Evolutionary conservation across 2,329 filamentous ascomycete species (phyloP).

Genomic region (Cryphonectria nitschkei): DNA sequence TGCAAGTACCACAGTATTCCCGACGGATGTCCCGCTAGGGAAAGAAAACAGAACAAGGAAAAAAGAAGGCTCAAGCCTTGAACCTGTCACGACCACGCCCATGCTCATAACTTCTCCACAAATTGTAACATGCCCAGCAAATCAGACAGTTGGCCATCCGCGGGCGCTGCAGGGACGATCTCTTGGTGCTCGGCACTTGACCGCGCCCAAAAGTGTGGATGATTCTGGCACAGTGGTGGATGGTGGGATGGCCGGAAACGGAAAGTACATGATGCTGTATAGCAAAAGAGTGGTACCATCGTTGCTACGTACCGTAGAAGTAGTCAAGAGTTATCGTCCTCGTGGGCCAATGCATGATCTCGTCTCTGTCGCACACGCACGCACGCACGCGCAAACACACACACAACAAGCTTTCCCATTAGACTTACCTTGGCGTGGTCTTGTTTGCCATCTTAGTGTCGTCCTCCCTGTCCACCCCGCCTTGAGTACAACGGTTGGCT

Average conservation of each 20-base stretch:
- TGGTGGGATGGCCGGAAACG: conserved; percentile 10
- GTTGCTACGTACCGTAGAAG: neutral
- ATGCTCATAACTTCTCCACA: neutral
- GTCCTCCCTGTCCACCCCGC: neutral
- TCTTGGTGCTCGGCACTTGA: conserved; percentile 27
- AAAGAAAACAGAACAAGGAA: neutral
- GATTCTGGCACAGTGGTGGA: neutral
- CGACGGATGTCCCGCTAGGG: neutral
- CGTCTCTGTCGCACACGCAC: neutral
- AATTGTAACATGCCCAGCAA: conserved; percentile 3
- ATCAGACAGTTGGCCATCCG: conserved; percentile 9
- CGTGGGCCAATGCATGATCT: neutral
- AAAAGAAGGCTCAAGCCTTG: neutral
- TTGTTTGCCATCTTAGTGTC: conserved; percentile 7
- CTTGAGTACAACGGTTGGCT: neutral
- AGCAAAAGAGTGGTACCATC: too few species aligned
- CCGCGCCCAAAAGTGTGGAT: conserved; percentile 7
- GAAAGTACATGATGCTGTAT: neutral
- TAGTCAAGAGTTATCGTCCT: neutral
- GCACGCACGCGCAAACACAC: neutral
- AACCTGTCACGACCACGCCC: neutral
- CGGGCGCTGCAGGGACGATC: conserved; percentile 27
- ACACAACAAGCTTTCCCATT: conserved; percentile 16
- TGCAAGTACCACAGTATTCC: neutral
- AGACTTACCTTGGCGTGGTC: conserved; percentile 13